Base-by-base conservation (phyloP, 1,284 basidiomycete species). In the Acaromyces ingoldii region DNA sequence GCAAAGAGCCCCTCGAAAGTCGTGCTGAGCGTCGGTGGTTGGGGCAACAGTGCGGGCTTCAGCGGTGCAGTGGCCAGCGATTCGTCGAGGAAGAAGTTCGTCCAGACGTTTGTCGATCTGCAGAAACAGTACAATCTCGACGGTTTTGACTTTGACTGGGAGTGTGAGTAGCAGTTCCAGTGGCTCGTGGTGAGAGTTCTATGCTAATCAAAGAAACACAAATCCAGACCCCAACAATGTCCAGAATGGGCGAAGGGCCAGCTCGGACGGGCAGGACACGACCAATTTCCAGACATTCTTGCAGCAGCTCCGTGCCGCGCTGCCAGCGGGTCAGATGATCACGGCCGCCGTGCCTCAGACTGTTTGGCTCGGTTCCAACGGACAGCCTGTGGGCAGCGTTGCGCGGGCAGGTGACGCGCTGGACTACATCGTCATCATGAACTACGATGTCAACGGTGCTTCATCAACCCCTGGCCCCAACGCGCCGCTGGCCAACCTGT, bases 71-170 rank as follows among this genome's bases (percentile, higher is more conserved):
- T 65, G 0, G 50, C 51, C n/a, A 60, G 56, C 13, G 42, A 45
- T 11, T 11, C 57, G 1, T 46, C 58, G 4, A 53, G 64, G 4
- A 9, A 39, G 9, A 38, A 36, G 13, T 51, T 68, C 24, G 59
- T 60, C 22, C 55, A 52, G 38, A 55, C 48, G 26, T 54, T 68
- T 25, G 72, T 71, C 0, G 77, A 77, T 13, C 73, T 76, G 4
- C 74, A 82, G 50, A 79, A 77, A 55, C 49, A 80, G 42, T 80
- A 79, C 58, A 76, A 77, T 21, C 69, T 84, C 15, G 79, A 84
- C 57, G 83, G 82, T 31, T 71, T 83, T 34, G 82, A 84, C 45
- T 78, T 84, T 36, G 82, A 83, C 67, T 83, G 81, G 51, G 81
- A 83, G 71, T 81, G 81, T 51, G 55, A 53, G 53, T 81, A 53